These are phyloP conservation scores for Apiospora arundinis DNA, from an alignment of 2,329 filamentous ascomycete species.

Conservation along the genomic window DNA sequence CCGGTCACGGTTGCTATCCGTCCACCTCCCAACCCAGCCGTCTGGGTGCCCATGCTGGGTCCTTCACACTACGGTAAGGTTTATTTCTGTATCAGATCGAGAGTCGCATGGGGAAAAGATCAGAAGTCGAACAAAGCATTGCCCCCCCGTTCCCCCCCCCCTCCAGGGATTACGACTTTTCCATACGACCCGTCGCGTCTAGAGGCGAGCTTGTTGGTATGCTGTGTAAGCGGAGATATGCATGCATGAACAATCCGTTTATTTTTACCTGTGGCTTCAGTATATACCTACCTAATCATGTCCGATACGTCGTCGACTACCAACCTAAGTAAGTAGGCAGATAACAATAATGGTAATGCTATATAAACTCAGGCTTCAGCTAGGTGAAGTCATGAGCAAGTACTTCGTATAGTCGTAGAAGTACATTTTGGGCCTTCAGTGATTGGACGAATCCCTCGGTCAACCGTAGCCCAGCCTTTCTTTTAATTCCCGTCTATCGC, in stretches of 20 bases:
- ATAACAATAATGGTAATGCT: too few species aligned
- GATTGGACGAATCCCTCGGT: not conserved
- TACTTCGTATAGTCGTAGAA: not conserved
- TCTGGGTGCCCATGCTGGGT: conserved; percentile 1
- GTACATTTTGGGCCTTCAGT: not conserved
- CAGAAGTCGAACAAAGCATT: not conserved
- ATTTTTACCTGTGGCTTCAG: not conserved
- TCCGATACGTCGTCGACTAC: not conserved
- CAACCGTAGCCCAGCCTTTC: not conserved
- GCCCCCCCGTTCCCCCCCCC: too few species aligned
- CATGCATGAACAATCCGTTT: not conserved
- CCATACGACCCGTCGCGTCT: not conserved
- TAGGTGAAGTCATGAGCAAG: not conserved
- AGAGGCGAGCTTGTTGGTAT: not conserved
- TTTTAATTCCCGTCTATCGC: conserved; percentile 7
- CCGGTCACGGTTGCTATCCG: conserved; percentile 3
- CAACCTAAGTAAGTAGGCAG: too few species aligned
- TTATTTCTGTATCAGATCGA: conserved; percentile 16
- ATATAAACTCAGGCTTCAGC: not conserved
- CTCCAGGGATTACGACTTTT: not conserved
- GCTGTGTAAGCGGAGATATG: not conserved
- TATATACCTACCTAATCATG: too few species aligned
- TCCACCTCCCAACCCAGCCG: not conserved
- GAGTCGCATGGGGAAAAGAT: not conserved
- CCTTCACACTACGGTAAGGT: conserved; percentile 14